These are phyloP conservation scores for Teratosphaeria nubilosa DNA, from an alignment of 2,329 filamentous ascomycete genomes.

Conservation along the genomic window DNA sequence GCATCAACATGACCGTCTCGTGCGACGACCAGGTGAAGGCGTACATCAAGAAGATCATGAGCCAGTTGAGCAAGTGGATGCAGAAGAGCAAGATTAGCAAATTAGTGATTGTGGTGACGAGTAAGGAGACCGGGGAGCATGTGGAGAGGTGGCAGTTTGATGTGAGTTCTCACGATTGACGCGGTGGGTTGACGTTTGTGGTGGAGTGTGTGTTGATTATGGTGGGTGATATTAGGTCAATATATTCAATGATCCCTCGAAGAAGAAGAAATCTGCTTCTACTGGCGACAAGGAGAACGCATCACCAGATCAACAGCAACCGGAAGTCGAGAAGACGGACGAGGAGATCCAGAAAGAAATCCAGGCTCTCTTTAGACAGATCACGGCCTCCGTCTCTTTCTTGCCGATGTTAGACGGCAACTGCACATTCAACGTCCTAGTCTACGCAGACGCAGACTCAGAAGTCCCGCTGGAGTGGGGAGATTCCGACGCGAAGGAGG, in stretches of 20 bases:
- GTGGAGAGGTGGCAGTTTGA: constrained; percentile 98
- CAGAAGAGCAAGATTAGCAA: constrained; percentile 92
- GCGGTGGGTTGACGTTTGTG: background rate
- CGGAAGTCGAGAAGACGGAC: constrained; percentile 66
- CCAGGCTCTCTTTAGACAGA: constrained; percentile 92
- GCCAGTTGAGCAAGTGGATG: constrained; percentile 97
- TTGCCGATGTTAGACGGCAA: constrained; percentile 85
- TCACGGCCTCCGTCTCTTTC: constrained; percentile 95
- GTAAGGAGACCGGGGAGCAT: constrained; percentile 93
- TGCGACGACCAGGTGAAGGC: constrained; percentile 96
- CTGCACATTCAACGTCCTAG: constrained; percentile 97
- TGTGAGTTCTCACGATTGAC: constrained; percentile 39
- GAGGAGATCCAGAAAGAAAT: constrained; percentile 92
- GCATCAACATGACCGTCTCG: constrained; percentile 94
- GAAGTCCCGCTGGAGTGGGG: constrained; percentile 98
- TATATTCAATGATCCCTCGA: constrained; percentile 27
- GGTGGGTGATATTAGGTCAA: constrained; percentile 13
- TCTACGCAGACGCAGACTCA: constrained; percentile 93
- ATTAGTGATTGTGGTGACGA: constrained; percentile 90
- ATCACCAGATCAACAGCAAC: constrained; percentile 15
- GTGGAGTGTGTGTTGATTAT: background rate
- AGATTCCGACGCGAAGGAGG: constrained; percentile 96
- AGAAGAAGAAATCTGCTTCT: constrained; percentile 25
- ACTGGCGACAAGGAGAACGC: constrained; percentile 61
- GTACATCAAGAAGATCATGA: constrained; percentile 99